phyloP scores from a whole-genome alignment of 495 filamentous ascomycete genomes.

The Aspergillus leporis region DNA sequence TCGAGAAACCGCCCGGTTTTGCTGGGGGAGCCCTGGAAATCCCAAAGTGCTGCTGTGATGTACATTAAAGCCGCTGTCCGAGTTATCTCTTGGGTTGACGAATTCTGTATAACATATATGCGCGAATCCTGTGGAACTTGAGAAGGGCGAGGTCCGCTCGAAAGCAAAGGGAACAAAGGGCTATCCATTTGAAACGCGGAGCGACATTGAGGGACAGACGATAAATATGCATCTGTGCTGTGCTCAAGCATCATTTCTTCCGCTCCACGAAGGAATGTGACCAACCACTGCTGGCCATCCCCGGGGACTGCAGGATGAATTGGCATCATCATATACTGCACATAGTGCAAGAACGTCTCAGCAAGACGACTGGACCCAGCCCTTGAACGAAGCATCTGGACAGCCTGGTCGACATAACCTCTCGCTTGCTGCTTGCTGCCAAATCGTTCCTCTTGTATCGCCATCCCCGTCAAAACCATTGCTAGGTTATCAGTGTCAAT shows the following conservation, averaged over 20 bases:
- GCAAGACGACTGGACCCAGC: constrained; percentile 26
- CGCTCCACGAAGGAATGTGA: constrained; percentile 41
- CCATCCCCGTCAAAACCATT: constrained; percentile 41
- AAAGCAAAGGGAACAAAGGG: constrained; percentile 42
- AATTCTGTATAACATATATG: constrained; percentile 39
- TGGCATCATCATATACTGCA: constrained; percentile 36
- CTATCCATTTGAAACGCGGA: constrained; percentile 42
- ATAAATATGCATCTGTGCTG: constrained; percentile 27
- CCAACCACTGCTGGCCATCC: constrained; percentile 31
- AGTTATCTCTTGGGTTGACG: constrained; percentile 39
- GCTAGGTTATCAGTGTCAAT: constrained; percentile 33
- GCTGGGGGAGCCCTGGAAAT: constrained; percentile 33
- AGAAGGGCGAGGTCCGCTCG: constrained; percentile 47
- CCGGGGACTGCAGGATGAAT: constrained; percentile 5
- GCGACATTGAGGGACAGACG: constrained; percentile 31
- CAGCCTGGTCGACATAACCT: constrained; percentile 32
- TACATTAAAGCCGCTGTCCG: constrained; percentile 45
- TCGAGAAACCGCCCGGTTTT: constrained; percentile 39
- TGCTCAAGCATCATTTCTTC: constrained; percentile 39
- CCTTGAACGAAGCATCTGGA: constrained; percentile 34
- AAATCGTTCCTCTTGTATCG: constrained; percentile 46
- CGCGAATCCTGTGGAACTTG: constrained; percentile 40
- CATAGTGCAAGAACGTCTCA: constrained; percentile 41
- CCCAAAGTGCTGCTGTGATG: constrained; percentile 42
- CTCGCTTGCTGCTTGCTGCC: constrained; percentile 32